Percentiles rank a stretch among this genome's conserved stretches.
These are phyloP conservation scores for Perilla frutescens DNA, from an alignment of 257 asterid species.

Conservation along the genomic window DNA sequence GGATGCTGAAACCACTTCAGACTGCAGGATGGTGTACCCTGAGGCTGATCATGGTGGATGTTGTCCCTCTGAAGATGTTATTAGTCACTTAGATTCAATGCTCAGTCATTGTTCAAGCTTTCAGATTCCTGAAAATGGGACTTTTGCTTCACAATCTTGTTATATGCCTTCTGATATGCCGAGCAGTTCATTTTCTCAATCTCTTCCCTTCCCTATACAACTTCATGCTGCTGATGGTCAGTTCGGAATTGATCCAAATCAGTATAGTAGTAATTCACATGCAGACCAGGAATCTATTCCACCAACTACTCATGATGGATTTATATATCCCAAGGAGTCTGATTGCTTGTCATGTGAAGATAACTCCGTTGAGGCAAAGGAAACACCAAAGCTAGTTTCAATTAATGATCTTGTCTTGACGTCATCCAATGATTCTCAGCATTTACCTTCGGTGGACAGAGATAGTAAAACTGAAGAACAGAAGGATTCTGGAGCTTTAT, in stretches of 20 bases:
- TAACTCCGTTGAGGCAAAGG: slow-evolving; percentile 46
- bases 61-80: slow-evolving; percentile 49
- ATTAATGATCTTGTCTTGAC: slow-evolving; percentile 57
- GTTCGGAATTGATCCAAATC: slow-evolving; percentile 47
- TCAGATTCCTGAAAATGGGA: slow-evolving; percentile 56
- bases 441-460: slow-evolving; percentile 41
- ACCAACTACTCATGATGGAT: slow-evolving; percentile 45
- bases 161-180: slow-evolving; percentile 52
- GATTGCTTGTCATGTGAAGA: slow-evolving; percentile 48
- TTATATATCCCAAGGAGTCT: slow-evolving; percentile 47
- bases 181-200: slow-evolving; percentile 53
- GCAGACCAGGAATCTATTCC: slow-evolving; percentile 45
- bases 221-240: slow-evolving; percentile 48
- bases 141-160: slow-evolving; percentile 50
- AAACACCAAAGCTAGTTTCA: slow-evolving; percentile 55
- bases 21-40: slow-evolving; percentile 46
- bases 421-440: slow-evolving; percentile 47
- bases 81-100: slow-evolving; percentile 43
- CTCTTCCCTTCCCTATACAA: slow-evolving; percentile 48
- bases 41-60: slow-evolving; percentile 48
- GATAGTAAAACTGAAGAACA: slow-evolving; percentile 46
- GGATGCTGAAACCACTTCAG: slow-evolving; percentile 50
- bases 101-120: slow-evolving; percentile 52
- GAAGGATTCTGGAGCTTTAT: slow-evolving; percentile 68
- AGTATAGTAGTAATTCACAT: slow-evolving; percentile 49